phyloP scores from a whole-genome alignment of 768 basidiomycete species.

The Macrolepiota albuminosa region DNA sequence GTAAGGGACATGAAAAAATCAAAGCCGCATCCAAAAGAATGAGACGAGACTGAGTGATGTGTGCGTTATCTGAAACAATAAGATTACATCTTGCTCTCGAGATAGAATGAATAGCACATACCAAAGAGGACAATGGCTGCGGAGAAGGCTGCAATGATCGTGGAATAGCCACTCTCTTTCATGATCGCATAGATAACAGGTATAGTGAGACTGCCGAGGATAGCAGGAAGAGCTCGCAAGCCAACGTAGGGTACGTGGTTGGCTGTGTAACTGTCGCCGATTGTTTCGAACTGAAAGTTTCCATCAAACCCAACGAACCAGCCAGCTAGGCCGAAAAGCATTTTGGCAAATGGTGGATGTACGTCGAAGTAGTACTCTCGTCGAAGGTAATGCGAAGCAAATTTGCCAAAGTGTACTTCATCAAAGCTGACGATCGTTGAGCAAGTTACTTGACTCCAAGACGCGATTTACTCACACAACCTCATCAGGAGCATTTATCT shows the following conservation, averaged over 20 bases:
- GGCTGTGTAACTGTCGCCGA: constrained; percentile 88
- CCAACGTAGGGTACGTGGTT: constrained; percentile 92
- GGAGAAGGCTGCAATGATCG: constrained; percentile 86
- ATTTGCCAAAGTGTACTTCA: constrained; percentile 98
- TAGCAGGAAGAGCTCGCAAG: constrained; percentile 87
- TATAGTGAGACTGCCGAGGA: constrained; percentile 86
- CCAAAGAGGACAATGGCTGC: constrained; percentile 85
- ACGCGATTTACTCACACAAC: constrained; percentile 65
- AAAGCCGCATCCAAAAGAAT: constrained; percentile 93
- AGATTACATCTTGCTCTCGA: neutral
- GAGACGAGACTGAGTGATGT: constrained; percentile 92
- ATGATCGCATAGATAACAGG: constrained; percentile 94
- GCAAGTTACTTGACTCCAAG: neutral
- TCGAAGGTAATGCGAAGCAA: constrained; percentile 89
- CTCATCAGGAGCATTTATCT: constrained; percentile 91
- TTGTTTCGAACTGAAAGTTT: constrained; percentile 88
- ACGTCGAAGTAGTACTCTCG: constrained; percentile 99
- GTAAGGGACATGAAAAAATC: constrained; percentile 96
- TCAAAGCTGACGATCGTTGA: constrained; percentile 61
- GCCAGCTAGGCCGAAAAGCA: constrained; percentile 89
- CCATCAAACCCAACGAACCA: constrained; percentile 98
- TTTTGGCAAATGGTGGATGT: constrained; percentile 95
- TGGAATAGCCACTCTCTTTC: constrained; percentile 97
- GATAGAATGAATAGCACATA: constrained; percentile 32
- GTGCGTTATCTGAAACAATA: constrained; percentile 75